Evolutionary conservation across 176 grass and related monocot species (phyloP).

Genomic region (Sorghum bicolor): DNA sequence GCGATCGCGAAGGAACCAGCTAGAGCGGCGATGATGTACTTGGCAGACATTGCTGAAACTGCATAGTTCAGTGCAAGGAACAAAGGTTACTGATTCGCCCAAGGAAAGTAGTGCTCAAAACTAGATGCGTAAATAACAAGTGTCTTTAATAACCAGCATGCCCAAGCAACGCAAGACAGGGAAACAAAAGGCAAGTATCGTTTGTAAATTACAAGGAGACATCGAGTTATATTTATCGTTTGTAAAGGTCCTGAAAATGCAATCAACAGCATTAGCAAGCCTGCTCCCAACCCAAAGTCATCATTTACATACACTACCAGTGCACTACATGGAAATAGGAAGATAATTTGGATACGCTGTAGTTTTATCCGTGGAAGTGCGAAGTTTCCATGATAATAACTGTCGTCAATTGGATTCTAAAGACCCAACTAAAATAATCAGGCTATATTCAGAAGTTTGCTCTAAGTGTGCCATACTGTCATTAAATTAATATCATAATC

Average conservation of each 20-base stretch:
- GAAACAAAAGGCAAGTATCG: background rate
- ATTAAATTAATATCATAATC: background rate
- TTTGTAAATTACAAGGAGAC: too few species aligned
- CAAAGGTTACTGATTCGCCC: background rate
- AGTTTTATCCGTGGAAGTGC: too few species aligned
- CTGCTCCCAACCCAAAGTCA: background rate
- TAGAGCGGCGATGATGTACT: slow-evolving; percentile 49
- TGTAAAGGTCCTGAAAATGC: background rate
- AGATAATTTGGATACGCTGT: too few species aligned
- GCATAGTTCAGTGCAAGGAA: background rate
- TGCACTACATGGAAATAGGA: background rate
- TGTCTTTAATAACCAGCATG: background rate
- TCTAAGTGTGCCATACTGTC: background rate
- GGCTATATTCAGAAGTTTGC: too few species aligned
- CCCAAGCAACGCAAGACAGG: background rate
- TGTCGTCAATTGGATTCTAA: too few species aligned
- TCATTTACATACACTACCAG: background rate
- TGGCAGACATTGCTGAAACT: slow-evolving; percentile 47
- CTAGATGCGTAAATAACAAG: background rate
- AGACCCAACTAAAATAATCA: too few species aligned
- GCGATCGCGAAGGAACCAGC: slow-evolving; percentile 43
- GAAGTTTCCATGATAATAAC: too few species aligned
- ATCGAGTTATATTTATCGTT: background rate
- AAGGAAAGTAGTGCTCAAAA: background rate
- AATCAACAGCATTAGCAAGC: background rate